A percentile compares a stretch with the other conserved stretches of the same genome.
phyloP scores from a whole-genome alignment of 768 basidiomycete species.

The Stropharia rugosoannulata region DNA sequence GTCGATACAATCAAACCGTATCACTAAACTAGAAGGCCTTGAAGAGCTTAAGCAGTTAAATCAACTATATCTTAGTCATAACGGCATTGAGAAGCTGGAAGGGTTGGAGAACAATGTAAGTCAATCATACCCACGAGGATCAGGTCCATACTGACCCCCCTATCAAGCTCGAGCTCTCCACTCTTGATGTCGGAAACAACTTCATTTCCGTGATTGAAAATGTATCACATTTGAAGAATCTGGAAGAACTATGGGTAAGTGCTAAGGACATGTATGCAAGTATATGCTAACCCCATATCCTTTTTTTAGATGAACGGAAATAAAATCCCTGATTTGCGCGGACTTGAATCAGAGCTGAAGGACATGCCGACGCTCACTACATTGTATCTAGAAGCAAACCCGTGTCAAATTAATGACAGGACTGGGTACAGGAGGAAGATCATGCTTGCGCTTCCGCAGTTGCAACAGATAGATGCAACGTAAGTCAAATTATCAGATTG shows the following conservation, averaged over 20 bases:
- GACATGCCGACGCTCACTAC: constrained; percentile 70
- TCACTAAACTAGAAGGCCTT: constrained; percentile 83
- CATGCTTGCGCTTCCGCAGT: constrained; percentile 81
- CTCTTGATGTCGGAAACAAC: constrained; percentile 88
- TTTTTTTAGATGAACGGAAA: constrained; percentile 84
- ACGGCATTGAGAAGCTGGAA: constrained; percentile 81
- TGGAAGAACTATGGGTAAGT: constrained; percentile 96
- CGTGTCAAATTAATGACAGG: constrained; percentile 80
- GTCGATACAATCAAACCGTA: constrained; percentile 91
- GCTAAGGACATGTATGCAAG: not conserved
- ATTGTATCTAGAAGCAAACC: constrained; percentile 94
- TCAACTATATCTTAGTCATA: constrained; percentile 93
- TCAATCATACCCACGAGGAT: not conserved
- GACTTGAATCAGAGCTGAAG: constrained; percentile 66
- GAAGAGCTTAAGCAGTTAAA: constrained; percentile 73
- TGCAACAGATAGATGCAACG: constrained; percentile 96
- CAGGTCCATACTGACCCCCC: not conserved
- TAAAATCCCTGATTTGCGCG: constrained; percentile 67
- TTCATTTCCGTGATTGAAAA: constrained; percentile 79
- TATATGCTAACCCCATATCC: not conserved
- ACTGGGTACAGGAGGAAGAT: constrained; percentile 85
- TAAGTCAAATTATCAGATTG: constrained; percentile 39
- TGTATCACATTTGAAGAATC: constrained; percentile 64
- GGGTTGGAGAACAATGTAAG: constrained; percentile 84
- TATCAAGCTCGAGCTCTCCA: constrained; percentile 65